Evolutionary conservation across 2,329 filamentous ascomycete genomes (phyloP), one percentile per base, ranked within the genome.

Genomic region (Lizonia empirigonia): DNA sequence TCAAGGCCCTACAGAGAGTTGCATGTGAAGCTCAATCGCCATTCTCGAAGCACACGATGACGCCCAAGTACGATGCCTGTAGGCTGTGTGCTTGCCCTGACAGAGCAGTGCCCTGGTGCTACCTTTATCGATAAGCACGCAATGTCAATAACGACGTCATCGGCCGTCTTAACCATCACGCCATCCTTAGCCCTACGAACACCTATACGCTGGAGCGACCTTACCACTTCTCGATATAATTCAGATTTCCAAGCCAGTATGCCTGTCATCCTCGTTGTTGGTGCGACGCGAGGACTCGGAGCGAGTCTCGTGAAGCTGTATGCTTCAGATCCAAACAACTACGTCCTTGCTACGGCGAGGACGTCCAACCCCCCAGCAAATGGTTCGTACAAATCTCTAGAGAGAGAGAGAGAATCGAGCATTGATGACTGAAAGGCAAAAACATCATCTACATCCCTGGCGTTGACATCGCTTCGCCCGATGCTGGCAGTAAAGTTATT

Each of bases 231-330:
- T n/a, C n/a, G n/a, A n/a, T n/a, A n/a, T n/a, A n/a, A n/a, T n/a
- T n/a, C n/a, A n/a, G n/a, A n/a, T n/a, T n/a, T 29, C 7, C 10
- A 5, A 38, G 8, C 4, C 24, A 52, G 30, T 5, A 71, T 71
- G 68, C 50, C 65, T 33, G 78, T 76, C 27, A 74, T 87, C 26
- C 78, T 90, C 2, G 78, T 90, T 22, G 77, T 90, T 22, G 87
- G 87, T 38, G 86, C 85, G 3, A 89, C 86, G 1, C 80, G 87
- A 33, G 87, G 87, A 44, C 78, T 90, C 3, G 87, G 87, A 3
- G 82, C 82, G 39, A 81, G 82, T 15, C 76, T 90, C 22, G 77
- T 78, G 23, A 81, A 82, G 57, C 72, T 79, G 38, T 89, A 90
- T 63, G 78, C 81, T 18, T 55, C 58, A n/a, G 44, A 64, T 30